Percentiles rank a stretch among this genome's conserved stretches.
Conservation (phyloP, 805 yeast species). For the Wickerhamiella alocasiicola region DNA sequence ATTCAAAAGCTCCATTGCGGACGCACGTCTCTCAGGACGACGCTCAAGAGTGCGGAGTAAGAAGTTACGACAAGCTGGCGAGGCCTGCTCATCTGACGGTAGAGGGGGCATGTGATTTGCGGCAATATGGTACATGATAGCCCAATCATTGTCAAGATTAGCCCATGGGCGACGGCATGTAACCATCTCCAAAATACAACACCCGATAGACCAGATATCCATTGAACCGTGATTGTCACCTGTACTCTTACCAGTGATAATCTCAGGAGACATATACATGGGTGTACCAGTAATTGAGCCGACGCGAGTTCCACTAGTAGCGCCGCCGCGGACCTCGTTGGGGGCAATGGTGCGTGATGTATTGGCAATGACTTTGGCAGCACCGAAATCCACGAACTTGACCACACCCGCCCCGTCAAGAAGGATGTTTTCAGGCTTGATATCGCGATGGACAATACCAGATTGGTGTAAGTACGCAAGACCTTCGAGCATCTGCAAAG, state of each 20-base stretch:
- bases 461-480: conserved; percentile 86
- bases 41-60: conserved; percentile 65
- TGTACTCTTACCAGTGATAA: conserved; percentile 61
- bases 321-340: conserved; percentile 10
- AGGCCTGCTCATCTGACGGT: conserved; percentile 67
- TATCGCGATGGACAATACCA: conserved; percentile 93
- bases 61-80: conserved; percentile 59
- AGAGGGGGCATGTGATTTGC: conserved; percentile 85
- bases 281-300: conserved; percentile 75
- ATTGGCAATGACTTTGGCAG: conserved; percentile 66
- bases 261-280: conserved; percentile 98
- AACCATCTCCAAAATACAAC: conserved; percentile 92
- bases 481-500: conserved; percentile 89
- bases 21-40: conserved; percentile 66
- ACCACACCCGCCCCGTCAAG: conserved; percentile 86
- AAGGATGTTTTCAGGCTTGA: conserved; percentile 87
- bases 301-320: conserved; percentile 10
- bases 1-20: conserved; percentile 70
- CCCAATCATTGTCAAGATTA: conserved; percentile 92
- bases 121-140: conserved; percentile 96
- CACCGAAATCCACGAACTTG: conserved; percentile 95
- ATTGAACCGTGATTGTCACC: conserved; percentile 41
- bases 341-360: conserved; percentile 23
- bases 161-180: conserved; percentile 97
- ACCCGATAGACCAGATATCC: conserved; percentile 95